These are phyloP conservation scores for Ustilago trichophora DNA, from an alignment of 1,284 basidiomycete species.

Conservation along the genomic window DNA sequence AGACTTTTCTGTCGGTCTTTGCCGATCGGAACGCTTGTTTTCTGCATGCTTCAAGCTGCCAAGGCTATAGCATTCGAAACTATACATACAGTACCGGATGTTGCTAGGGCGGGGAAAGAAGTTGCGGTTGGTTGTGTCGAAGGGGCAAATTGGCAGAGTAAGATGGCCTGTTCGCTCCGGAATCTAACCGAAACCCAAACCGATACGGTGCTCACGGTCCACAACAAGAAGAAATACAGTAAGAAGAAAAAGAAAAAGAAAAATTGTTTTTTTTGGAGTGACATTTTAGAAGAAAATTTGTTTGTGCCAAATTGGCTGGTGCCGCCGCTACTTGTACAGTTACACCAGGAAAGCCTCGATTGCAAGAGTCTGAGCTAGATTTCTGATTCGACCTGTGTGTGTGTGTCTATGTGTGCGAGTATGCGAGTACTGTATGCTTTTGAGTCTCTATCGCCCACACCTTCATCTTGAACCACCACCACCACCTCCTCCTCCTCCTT, in stretches of 20 bases:
- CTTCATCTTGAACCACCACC: slow-evolving; percentile 4
- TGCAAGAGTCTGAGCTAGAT: not conserved
- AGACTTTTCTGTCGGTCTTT: too few relatives aligned
- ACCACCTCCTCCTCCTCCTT: slow-evolving; percentile 14
- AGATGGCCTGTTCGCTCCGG: slow-evolving; percentile 15
- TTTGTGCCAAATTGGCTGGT: not conserved
- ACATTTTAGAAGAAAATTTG: slow-evolving; percentile 42
- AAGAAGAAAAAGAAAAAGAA: slow-evolving; percentile 6
- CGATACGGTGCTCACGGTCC: slow-evolving; percentile 17
- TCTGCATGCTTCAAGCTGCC: too few relatives aligned
- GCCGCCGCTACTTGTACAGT: too few relatives aligned
- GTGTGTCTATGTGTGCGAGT: too few relatives aligned
- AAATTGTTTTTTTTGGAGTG: slow-evolving; percentile 1
- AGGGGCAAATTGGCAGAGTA: not conserved
- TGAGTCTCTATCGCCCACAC: slow-evolving; percentile 8
- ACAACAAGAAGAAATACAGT: slow-evolving; percentile 2
- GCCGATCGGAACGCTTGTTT: too few relatives aligned
- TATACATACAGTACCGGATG: too few relatives aligned
- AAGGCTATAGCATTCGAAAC: too few relatives aligned
- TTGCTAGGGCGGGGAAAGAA: too few relatives aligned
- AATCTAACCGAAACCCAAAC: slow-evolving; percentile 12
- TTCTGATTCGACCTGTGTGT: too few relatives aligned
- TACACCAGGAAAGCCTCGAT: too few relatives aligned
- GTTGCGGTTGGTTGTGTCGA: too few relatives aligned
- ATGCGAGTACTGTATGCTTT: too few relatives aligned